Evolutionary conservation across 768 basidiomycete species (phyloP).

Genomic region (Mrakia blollopis): DNA sequence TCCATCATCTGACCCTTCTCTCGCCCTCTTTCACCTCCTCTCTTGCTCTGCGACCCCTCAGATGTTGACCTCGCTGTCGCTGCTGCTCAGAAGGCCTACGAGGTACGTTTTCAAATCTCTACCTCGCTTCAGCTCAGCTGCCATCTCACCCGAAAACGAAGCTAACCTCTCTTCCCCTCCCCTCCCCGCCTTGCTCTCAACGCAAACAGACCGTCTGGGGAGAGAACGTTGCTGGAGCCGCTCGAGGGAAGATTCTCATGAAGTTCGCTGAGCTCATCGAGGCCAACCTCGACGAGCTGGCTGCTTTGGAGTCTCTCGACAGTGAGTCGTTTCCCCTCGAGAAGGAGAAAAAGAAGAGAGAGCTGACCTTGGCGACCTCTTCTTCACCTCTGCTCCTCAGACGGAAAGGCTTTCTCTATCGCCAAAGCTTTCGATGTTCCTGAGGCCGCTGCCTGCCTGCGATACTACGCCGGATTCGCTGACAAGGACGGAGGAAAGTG

Average conservation of each 20-base stretch:
- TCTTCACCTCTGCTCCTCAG: not conserved
- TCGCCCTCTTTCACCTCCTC: not conserved
- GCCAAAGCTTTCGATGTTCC: conserved; percentile 40
- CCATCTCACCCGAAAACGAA: not conserved
- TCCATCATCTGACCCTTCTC: not conserved
- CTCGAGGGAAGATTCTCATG: conserved; percentile 32
- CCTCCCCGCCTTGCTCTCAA: not conserved
- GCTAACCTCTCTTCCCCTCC: not conserved
- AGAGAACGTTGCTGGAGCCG: conserved; percentile 28
- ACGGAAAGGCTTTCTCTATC: conserved; percentile 27
- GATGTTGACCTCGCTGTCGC: conserved; percentile 32
- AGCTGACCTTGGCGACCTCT: conserved; percentile 5
- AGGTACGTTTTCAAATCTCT: not conserved
- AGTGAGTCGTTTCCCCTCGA: not conserved
- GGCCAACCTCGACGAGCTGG: conserved; percentile 30
- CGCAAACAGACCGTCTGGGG: conserved; percentile 26
- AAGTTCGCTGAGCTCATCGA: conserved; percentile 36
- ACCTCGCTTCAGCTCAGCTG: not conserved
- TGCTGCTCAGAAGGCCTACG: conserved; percentile 30
- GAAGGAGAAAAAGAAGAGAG: not conserved
- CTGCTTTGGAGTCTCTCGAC: conserved; percentile 30
- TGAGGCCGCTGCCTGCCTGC: conserved; percentile 40
- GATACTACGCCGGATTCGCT: conserved; percentile 85
- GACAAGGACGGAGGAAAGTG: conserved; percentile 33
- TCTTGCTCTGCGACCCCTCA: not conserved